phyloP scores from a whole-genome alignment of 192 early-diverging fungal species.

The Radiomyces spectabilis region DNA sequence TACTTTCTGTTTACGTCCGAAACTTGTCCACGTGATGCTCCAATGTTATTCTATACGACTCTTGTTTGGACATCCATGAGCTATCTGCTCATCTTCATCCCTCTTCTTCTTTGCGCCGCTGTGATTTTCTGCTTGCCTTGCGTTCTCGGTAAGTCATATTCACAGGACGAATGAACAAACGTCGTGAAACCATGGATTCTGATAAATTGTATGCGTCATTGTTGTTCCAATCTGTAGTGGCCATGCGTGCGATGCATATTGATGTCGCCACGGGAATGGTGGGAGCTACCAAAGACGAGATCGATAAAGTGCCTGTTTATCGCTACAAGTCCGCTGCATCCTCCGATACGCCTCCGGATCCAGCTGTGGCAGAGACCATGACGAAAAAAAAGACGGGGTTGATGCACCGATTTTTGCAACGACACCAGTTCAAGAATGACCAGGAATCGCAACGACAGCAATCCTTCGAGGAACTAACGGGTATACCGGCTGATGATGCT shows the following conservation, averaged over 20 bases:
- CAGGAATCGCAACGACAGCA: no score
- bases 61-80: conserved; percentile 61
- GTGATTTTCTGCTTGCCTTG: conserved; percentile 59
- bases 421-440: no score
- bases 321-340: conserved; percentile 31
- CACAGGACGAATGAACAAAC: neutral
- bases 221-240: conserved; percentile 21
- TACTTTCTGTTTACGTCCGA: conserved; percentile 51
- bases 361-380: neutral
- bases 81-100: conserved; percentile 58
- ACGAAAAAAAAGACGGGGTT: no score
- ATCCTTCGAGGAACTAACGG: no score
- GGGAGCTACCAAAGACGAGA: conserved; percentile 62
- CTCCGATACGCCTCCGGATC: neutral
- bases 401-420: no score
- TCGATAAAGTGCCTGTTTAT: conserved; percentile 57
- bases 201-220: neutral
- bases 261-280: conserved; percentile 43
- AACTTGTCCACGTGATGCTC: conserved; percentile 38
- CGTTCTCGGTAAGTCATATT: conserved; percentile 34
- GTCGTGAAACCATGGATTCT: neutral
- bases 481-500: conserved; percentile 12
- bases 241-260: conserved; percentile 44
- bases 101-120: conserved; percentile 48
- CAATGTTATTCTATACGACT: conserved; percentile 50